Percentiles rank a stretch among this genome's conserved stretches.
These are phyloP conservation scores for Corylus americana DNA, from an alignment of 306 rosid genomes.

Conservation along the genomic window DNA sequence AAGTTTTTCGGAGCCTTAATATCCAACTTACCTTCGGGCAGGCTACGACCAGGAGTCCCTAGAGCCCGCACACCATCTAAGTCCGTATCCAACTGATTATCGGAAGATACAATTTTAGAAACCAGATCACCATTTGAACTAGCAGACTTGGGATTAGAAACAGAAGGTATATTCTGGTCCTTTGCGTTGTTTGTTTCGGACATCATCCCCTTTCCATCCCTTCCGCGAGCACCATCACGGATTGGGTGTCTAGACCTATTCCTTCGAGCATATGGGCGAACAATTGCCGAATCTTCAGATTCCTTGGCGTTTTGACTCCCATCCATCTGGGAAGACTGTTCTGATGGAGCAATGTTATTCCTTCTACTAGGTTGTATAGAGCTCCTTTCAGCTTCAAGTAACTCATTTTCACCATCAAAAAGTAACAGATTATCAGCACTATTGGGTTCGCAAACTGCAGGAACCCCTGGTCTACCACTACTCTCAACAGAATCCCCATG, in stretches of 20 bases:
- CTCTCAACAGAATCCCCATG: slow-evolving; percentile 99
- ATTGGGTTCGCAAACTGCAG: slow-evolving; percentile 79
- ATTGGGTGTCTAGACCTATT: slow-evolving; percentile 75
- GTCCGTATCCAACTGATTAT: slow-evolving; percentile 48
- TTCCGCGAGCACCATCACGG: slow-evolving; percentile 77
- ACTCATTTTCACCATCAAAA: slow-evolving; percentile 75
- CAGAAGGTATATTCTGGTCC: slow-evolving; percentile 53
- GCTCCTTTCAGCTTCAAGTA: slow-evolving; percentile 64
- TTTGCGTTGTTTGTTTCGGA: slow-evolving; percentile 59
- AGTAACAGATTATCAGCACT: slow-evolving; percentile 94
- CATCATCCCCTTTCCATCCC: slow-evolving; percentile 57
- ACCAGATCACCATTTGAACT: slow-evolving; percentile 63
- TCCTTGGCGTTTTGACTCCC: slow-evolving; percentile 84
- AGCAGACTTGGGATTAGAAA: slow-evolving; percentile 60
- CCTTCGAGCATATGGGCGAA: slow-evolving; percentile 97
- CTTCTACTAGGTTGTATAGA: slow-evolving; percentile 61
- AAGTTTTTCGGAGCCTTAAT: slow-evolving; percentile 34
- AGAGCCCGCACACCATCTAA: slow-evolving; percentile 45
- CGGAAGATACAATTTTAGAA: slow-evolving; percentile 42
- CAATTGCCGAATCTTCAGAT: slow-evolving; percentile 85
- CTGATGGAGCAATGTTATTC: slow-evolving; percentile 63
- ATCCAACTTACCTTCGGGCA: slow-evolving; percentile 58
- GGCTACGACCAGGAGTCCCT: slow-evolving; percentile 43
- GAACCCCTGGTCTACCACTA: slow-evolving; percentile 87
- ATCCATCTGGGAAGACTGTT: slow-evolving; percentile 86